Conservation (phyloP, 495 filamentous ascomycete genomes). For the Aspergillus hancockii region DNA sequence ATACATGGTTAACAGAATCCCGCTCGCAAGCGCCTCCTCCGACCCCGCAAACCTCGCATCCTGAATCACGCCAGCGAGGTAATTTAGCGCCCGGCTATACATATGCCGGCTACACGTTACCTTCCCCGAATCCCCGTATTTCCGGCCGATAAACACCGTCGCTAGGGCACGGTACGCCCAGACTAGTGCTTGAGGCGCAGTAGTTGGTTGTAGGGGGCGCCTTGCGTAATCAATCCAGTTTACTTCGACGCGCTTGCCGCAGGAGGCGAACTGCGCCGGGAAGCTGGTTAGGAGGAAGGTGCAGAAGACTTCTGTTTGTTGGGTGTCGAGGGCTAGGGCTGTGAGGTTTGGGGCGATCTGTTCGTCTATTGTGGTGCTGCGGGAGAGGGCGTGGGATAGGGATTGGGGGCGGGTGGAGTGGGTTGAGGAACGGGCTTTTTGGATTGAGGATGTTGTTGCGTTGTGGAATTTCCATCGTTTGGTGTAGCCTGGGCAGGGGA, state of each 20-base stretch:
- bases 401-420: background rate
- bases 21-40: constrained; percentile 19
- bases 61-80: constrained; percentile 7
- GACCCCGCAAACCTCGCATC: constrained; percentile 9
- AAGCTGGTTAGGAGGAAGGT: constrained; percentile 15
- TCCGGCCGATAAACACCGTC: constrained; percentile 12
- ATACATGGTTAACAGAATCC: constrained; percentile 28
- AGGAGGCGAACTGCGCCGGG: constrained; percentile 19
- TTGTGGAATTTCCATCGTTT: constrained; percentile 22
- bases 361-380: constrained; percentile 17
- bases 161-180: constrained; percentile 15
- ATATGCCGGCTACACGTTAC: constrained; percentile 18
- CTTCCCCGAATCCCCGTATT: constrained; percentile 11
- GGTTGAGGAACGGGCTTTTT: background rate
- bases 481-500: constrained; percentile 30
- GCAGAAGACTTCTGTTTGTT: constrained; percentile 20
- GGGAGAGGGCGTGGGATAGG: background rate
- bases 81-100: constrained; percentile 18
- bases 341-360: constrained; percentile 18
- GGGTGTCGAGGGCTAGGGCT: constrained; percentile 12
- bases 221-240: constrained; percentile 17
- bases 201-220: background rate
- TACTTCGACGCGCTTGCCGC: constrained; percentile 10
- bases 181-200: constrained; percentile 8
- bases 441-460: constrained; percentile 4